A percentile compares a stretch with the other conserved stretches of the same genome.
Evolutionary conservation across 371 early-diverging fungal species (phyloP).

Genomic region (Capillidium rhysosporum): DNA sequence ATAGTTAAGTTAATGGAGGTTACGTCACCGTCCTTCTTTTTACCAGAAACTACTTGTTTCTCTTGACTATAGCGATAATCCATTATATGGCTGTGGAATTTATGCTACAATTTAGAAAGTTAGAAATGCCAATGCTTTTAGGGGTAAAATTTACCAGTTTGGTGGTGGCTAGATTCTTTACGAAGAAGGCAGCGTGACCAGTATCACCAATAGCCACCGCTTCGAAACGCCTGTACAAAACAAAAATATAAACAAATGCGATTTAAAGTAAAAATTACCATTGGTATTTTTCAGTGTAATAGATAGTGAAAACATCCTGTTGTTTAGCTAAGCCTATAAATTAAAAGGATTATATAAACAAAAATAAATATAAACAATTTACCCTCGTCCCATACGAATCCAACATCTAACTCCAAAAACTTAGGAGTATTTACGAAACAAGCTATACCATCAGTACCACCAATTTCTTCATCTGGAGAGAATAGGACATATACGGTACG

Average conservation of each 20-base stretch:
- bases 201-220: constrained; percentile 33
- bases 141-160: constrained; percentile 21
- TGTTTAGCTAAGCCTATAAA: constrained; percentile 24
- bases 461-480: constrained; percentile 62
- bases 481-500: constrained; percentile 47
- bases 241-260: background rate
- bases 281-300: constrained; percentile 52
- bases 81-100: background rate
- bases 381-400: constrained; percentile 61
- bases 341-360: background rate
- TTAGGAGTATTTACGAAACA: constrained; percentile 29
- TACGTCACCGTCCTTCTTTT: constrained; percentile 43
- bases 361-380: background rate
- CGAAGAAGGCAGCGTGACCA: constrained; percentile 60
- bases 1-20: constrained; percentile 34
- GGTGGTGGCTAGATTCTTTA: constrained; percentile 34
- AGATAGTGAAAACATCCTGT: constrained; percentile 23
- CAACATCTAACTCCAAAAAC: constrained; percentile 42
- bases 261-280: constrained; percentile 24
- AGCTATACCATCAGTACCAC: constrained; percentile 52
- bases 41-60: constrained; percentile 18
- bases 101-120: too few relatives aligned
- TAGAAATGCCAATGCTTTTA: background rate
- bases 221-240: constrained; percentile 12
- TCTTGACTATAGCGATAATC: constrained; percentile 26